These are phyloP conservation scores for Gossypium gossypioides DNA, from an alignment of 441 rosid genomes.

Conservation along the genomic window DNA sequence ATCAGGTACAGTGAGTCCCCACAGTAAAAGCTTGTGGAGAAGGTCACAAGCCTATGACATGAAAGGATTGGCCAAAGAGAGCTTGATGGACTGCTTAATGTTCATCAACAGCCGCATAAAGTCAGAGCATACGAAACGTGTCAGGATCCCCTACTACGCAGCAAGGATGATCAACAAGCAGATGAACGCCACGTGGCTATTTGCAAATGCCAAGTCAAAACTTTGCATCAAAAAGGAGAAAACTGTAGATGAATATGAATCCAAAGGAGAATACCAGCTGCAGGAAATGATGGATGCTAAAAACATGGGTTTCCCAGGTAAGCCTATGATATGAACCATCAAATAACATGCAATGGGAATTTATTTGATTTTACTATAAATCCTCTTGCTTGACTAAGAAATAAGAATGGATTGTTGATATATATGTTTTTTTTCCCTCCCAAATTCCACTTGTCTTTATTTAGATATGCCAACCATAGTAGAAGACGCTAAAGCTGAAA, in stretches of 20 bases:
- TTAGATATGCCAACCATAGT: slow-evolving; percentile 17
- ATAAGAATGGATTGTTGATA: not conserved
- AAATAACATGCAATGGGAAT: not conserved
- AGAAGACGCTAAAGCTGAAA: slow-evolving; percentile 15
- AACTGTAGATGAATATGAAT: not conserved
- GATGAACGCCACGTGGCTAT: slow-evolving; percentile 63
- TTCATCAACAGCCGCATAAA: slow-evolving; percentile 36
- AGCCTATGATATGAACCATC: not conserved
- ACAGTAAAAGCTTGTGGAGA: slow-evolving; percentile 79
- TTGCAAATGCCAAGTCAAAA: slow-evolving; percentile 27
- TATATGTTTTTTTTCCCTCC: not conserved
- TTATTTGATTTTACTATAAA: not conserved
- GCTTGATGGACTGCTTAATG: slow-evolving; percentile 71
- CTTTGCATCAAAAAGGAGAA: not conserved
- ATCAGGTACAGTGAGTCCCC: slow-evolving; percentile 32
- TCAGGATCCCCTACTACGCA: slow-evolving; percentile 48
- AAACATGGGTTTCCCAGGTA: not conserved
- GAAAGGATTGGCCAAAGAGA: slow-evolving; percentile 55
- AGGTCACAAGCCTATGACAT: slow-evolving; percentile 79
- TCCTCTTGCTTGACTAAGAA: not conserved
- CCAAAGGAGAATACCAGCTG: slow-evolving; percentile 6
- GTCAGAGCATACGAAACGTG: slow-evolving; percentile 16
- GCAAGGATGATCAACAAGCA: slow-evolving; percentile 62
- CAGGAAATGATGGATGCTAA: slow-evolving; percentile 15
- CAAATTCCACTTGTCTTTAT: not conserved